Base-by-base conservation (phyloP, 805 yeast species). In the Yarrowia sp. region DNA sequence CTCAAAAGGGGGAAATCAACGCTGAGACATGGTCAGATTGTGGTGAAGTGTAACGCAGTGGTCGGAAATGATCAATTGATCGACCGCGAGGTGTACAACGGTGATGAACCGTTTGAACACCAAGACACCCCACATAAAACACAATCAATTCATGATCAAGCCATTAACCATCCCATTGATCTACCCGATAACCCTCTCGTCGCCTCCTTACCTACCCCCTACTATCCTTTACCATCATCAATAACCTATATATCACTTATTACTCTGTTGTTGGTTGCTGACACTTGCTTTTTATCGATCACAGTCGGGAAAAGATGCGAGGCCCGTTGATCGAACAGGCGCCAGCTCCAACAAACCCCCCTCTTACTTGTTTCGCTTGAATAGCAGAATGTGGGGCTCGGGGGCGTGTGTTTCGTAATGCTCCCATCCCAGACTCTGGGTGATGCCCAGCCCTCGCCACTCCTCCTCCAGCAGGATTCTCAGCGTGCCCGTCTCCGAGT, bases 351-450 rank as follows among this genome's bases (percentile, higher is more conserved):
- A 45, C 9, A 52, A 19, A 16, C 58, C 12, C 22, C 50, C 64
- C 40, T n/a, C 11, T 38, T 49, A 63, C 9, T 63, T 63, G 67
- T 63, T 63, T 66, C 78, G 72, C 80, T 90, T 89, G 81, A 95
- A 95, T 70, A 95, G 82, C 71, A 95, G 81, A 70, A 95, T 95
- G 77, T 95, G 99, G 35, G 99, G 99, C 79, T 95, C 99, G 53
- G 99, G 99, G 0, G 98, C 90, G 78, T 95, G 99, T 50, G 97
- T 93, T 75, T 95, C 99, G 76, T 94, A 95, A 79, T 95, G 99
- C 68, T 85, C 95, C 99, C 99, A 95, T 1, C 99, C 99, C 70
- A 95, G 82, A 45, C 97, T 90, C 79, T 95, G 99, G 8, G 98
- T 95, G 75, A 95, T 92, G 2, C 99, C 99, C 63, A 95, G 81